A percentile compares a stretch with the other conserved stretches of the same genome.
These are phyloP conservation scores for Ichthyophthirius multifiliis DNA, from an alignment of 169 alveolate genomes.

Conservation along the genomic window DNA sequence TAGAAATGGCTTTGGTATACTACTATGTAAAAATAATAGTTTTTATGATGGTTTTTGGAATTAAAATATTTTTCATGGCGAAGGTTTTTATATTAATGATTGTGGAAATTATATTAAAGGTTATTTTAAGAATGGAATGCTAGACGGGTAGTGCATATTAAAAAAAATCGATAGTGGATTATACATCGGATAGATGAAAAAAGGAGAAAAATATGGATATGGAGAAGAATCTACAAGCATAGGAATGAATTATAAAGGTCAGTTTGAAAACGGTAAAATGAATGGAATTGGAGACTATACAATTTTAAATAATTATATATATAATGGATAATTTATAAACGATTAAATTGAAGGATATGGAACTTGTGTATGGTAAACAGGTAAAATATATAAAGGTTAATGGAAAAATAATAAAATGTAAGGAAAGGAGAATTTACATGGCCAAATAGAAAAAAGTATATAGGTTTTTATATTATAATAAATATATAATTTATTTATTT, in stretches of 20 bases:
- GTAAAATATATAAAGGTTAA: conserved; percentile 37
- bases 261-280: background rate
- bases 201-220: background rate
- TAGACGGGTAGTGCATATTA: background rate
- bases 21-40: background rate
- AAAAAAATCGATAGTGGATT: background rate
- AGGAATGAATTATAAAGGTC: conserved; percentile 1
- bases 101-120: conserved; percentile 6
- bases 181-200: background rate
- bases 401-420: conserved; percentile 52
- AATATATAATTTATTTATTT: background rate
- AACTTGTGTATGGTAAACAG: conserved; percentile 16
- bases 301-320: background rate
- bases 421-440: conserved; percentile 38
- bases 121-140: background rate
- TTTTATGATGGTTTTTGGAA: background rate
- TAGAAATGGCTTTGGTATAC: background rate
- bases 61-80: background rate
- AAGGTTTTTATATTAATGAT: background rate
- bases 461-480: background rate
- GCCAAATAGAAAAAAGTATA: conserved; percentile 1
- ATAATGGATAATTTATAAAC: background rate
- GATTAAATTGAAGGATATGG: background rate
- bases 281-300: background rate
- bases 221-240: background rate